Base-by-base conservation (phyloP, 257 asterid species). In the Ilex asprella region DNA sequence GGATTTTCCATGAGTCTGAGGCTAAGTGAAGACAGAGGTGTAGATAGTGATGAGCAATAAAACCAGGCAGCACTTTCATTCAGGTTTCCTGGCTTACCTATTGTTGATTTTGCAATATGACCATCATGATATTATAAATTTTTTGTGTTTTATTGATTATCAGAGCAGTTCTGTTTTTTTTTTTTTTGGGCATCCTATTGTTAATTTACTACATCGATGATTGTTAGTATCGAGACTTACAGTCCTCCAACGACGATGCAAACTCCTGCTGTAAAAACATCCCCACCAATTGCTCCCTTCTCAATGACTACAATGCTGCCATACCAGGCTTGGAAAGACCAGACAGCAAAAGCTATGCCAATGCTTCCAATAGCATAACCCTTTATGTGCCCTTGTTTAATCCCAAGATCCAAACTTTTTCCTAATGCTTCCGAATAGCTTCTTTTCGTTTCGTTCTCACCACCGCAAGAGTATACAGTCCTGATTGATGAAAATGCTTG, bases 281-380 rank as follows among this genome's bases (percentile, higher is more conserved):
- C 75, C 31, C 83, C 81, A 10, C 79, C 86, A n/a, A 67, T 76
- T 67, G 75, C 86, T 10, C 79, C 86, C 16, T 44, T 66, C 51
- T 77, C 73, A 1, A 69, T 44, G 6, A 80, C 83, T 50, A 80
- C 70, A 63, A 68, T 71, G 59, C 83, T 74, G 3, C 83, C 86
- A 46, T 66, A 59, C 80, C 79, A 80, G 29, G 82, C 56, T 39
- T 71, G 78, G 64, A 77, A 74, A 3, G 71, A 80, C 83, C 81
- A 77, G 13, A 79, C 76, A 2, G 68, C 77, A 52, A 75, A 75
- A 53, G 70, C 70, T 75, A 81, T 60, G 7, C 82, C 86, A 75
- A 73, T 78, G 74, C 84, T 78, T 62, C 86, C 86, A 30, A 81
- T 69, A 76, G 70, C 68, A 61, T 66, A 58, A 1, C 86, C 86